These are phyloP conservation scores for Linum lewisii DNA, from an alignment of 345 rosid genomes.

Conservation along the genomic window DNA sequence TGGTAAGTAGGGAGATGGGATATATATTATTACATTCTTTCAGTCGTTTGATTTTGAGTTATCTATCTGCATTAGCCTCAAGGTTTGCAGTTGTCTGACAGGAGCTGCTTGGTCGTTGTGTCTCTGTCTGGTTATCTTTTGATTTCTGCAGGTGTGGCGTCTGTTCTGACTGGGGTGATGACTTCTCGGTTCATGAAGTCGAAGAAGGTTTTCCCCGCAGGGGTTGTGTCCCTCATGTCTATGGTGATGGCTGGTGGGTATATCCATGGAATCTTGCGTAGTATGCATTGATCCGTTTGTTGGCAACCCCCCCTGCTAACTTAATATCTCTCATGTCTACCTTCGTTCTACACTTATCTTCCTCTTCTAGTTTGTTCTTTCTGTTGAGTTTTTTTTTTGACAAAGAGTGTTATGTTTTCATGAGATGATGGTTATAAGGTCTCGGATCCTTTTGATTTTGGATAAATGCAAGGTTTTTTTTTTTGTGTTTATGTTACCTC, in stretches of 20 bases:
- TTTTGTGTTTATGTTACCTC: too few relatives aligned
- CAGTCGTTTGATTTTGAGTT: neutral
- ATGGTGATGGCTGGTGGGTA: conserved; percentile 81
- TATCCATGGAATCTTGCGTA: conserved; percentile 64
- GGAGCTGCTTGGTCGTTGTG: neutral
- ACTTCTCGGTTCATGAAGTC: conserved; percentile 73
- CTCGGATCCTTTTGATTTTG: too few relatives aligned
- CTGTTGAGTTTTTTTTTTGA: neutral
- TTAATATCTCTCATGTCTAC: neutral
- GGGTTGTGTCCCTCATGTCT: conserved; percentile 70
- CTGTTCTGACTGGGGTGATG: conserved; percentile 65
- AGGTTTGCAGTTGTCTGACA: neutral
- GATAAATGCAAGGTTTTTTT: too few relatives aligned
- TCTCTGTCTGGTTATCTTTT: conserved; percentile 5
- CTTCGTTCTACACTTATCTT: neutral
- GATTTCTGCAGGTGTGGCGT: conserved; percentile 48
- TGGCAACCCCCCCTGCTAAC: too few relatives aligned
- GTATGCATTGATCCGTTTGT: conserved; percentile 35
- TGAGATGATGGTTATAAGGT: too few relatives aligned
- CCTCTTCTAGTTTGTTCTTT: neutral
- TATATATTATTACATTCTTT: neutral
- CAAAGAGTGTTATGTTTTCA: too few relatives aligned
- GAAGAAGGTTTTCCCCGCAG: conserved; percentile 72
- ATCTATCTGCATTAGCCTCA: neutral
- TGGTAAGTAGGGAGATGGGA: conserved; percentile 34